Evolutionary conservation across 192 early-diverging fungal species (phyloP).

Genomic region (Linnemannia zychae): DNA sequence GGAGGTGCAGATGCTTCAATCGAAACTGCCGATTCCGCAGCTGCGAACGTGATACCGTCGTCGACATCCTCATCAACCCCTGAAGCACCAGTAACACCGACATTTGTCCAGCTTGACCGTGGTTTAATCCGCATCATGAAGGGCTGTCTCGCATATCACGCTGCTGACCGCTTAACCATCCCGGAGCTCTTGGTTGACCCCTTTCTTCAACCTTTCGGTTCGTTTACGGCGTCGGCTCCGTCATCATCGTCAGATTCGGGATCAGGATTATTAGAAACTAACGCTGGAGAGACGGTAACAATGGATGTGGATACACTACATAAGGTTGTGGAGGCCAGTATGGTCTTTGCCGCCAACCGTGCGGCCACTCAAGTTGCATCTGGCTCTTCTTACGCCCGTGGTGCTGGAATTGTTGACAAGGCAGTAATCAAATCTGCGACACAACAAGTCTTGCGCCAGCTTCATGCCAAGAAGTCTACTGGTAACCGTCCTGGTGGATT

Average conservation of each 20-base stretch:
- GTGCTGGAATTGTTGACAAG: not conserved
- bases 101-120: constrained; percentile 52
- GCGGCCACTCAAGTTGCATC: not conserved
- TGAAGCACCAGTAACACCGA: not conserved
- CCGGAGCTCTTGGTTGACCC: constrained; percentile 76
- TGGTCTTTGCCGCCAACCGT: not conserved
- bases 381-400: not conserved
- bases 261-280: not conserved
- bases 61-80: not conserved
- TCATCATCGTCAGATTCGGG: not conserved
- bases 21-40: no score
- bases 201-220: constrained; percentile 59
- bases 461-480: not conserved
- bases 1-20: not conserved
- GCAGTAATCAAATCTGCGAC: not conserved
- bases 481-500: not conserved
- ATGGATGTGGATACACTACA: not conserved
- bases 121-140: constrained; percentile 74
- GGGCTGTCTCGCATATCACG: constrained; percentile 77
- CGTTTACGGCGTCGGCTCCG: not conserved
- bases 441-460: not conserved
- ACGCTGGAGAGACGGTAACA: not conserved
- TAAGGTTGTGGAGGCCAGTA: not conserved
- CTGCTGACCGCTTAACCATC: constrained; percentile 75
- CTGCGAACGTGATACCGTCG: no score